Conservation (phyloP, 345 rosid species). For the Citrus glauca region DNA sequence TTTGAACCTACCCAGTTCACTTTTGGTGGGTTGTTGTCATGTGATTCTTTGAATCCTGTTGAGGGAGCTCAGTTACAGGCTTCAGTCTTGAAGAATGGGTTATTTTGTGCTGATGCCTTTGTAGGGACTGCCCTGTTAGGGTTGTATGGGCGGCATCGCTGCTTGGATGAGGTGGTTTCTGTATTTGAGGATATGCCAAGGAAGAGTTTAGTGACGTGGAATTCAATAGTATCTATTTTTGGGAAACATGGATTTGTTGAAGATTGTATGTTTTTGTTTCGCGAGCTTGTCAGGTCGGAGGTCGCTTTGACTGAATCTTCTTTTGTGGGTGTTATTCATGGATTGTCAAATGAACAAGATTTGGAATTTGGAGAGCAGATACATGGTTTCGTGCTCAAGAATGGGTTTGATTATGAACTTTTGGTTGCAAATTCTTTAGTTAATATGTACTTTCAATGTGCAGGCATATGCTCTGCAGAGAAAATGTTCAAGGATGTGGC, state of each 20-base stretch:
- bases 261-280: constrained; percentile 45
- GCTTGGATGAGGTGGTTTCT: constrained; percentile 39
- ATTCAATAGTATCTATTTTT: constrained; percentile 54
- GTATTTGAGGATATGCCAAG: constrained; percentile 62
- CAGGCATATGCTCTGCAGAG: constrained; percentile 31
- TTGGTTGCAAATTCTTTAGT: constrained; percentile 55
- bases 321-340: constrained; percentile 56
- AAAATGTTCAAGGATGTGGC: constrained; percentile 40
- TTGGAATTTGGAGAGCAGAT: constrained; percentile 50
- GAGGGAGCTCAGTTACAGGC: constrained; percentile 62
- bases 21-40: constrained; percentile 57
- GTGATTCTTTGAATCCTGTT: constrained; percentile 32
- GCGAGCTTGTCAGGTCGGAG: constrained; percentile 40
- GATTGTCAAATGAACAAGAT: constrained; percentile 39
- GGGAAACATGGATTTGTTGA: constrained; percentile 43
- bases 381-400: constrained; percentile 58
- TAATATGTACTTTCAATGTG: constrained; percentile 61
- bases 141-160: constrained; percentile 60
- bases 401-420: constrained; percentile 34
- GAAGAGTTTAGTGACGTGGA: constrained; percentile 76
- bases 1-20: constrained; percentile 49
- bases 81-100: constrained; percentile 55
- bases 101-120: constrained; percentile 50
- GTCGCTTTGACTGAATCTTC: constrained; percentile 49
- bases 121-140: constrained; percentile 71